Evolutionary conservation across 1,139 yeast species (phyloP), one percentile per base, ranked within the genome.

Genomic region (Scheffersomyces insectosa): DNA sequence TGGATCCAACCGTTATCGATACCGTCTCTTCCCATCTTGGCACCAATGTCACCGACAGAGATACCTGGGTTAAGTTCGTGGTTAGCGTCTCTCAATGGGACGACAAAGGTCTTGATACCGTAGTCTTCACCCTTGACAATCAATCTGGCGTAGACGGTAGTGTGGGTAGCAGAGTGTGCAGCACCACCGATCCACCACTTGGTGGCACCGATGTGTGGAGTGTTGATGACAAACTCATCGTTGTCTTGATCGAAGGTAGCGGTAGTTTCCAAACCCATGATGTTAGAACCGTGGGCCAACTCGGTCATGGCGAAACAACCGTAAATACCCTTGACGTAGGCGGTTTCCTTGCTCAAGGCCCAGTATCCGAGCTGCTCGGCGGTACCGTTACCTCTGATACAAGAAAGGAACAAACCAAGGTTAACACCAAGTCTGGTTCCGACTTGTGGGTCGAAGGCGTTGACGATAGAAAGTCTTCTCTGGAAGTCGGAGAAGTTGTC

Each of bases 131-230:
- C 77, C 42, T 68, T 57, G 43, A 73, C 76, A 42, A 68, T 64
- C 50, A 72, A 68, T 47, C 79, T 56, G 36, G 77, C 78, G 55
- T 73, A 73, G 41, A 64, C 71, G 20, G 70, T 42, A 45, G 72
- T 62, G 56, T 72, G 79, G 37, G 78, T 70, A 37, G 79, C 68
- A n/a, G 76, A 68, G 56, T 73, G 79, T 39, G 78, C 77, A 44
- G 79, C 77, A 54, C 78, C 78, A 42, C 79, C 78, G 42, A 73
- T 73, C 79, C 79, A 73, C 79, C 79, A 73, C 55, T 73, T 73
- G 48, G 79, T 72, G 47, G 79, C 79, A 54, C 78, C 76, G 52
- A 72, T 65, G 55, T 72, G 76, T 5, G 79, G 79, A 36, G 79
- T 73, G 57, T 72, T 66, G 52, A 73, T 69, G 55, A 72, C 51